Percentiles rank a stretch among this genome's conserved stretches.
Conservation (phyloP, 306 rosid genomes). For the Vigna hirtella region DNA sequence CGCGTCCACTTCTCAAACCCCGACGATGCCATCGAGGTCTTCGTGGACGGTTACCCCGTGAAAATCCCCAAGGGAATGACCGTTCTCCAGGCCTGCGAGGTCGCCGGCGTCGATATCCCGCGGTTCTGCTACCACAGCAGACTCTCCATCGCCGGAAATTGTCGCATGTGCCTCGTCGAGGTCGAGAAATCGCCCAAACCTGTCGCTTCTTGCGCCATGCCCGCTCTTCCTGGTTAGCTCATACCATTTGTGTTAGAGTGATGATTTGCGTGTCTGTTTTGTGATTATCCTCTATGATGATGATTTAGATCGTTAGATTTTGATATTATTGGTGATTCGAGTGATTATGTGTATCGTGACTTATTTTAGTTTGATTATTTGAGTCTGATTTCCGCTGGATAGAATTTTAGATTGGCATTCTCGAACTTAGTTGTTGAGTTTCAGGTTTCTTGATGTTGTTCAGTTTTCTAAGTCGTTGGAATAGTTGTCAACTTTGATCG, state of each 20-base stretch:
- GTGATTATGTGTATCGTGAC: background rate
- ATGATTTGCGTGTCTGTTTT: background rate
- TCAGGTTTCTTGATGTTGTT: constrained; percentile 12
- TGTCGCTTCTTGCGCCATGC: constrained; percentile 99
- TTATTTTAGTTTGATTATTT: constrained; percentile 3
- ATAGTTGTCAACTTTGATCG: background rate
- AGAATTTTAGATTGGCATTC: background rate
- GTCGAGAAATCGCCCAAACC: constrained; percentile 99
- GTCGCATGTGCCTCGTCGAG: constrained; percentile 99
- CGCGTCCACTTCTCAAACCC: constrained; percentile 80
- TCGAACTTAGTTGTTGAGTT: constrained; percentile 21
- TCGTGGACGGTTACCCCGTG: constrained; percentile 91
- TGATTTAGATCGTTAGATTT: constrained; percentile 1
- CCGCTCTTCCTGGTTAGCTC: constrained; percentile 92
- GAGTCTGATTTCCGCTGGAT: background rate
- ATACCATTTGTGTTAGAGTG: background rate
- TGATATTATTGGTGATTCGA: constrained; percentile 8
- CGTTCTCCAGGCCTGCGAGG: constrained; percentile 95
- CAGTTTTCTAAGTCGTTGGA: constrained; percentile 25
- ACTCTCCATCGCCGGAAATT: constrained; percentile 90
- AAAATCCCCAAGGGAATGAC: constrained; percentile 96
- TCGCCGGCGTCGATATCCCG: constrained; percentile 95
- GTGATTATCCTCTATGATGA: background rate
- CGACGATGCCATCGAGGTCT: constrained; percentile 90
- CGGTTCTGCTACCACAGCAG: constrained; percentile 94